Evolutionary conservation across 768 basidiomycete genomes (phyloP).

Genomic region (Basidioascus undulatus): DNA sequence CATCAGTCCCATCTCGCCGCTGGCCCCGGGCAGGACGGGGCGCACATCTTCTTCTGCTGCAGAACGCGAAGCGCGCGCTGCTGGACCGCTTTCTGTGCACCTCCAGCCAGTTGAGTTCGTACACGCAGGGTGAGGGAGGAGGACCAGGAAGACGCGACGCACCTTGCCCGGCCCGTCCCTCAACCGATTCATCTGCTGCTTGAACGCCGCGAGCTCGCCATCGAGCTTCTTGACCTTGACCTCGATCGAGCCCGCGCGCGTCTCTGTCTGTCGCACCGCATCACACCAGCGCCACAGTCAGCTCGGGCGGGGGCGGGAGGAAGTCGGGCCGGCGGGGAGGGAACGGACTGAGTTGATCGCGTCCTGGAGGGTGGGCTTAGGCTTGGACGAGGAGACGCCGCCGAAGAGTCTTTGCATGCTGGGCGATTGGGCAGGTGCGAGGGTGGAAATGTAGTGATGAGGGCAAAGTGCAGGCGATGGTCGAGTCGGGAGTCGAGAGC

Average conservation of each 20-base stretch:
- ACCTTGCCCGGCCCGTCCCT: conserved; percentile 90
- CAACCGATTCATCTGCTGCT: conserved; percentile 87
- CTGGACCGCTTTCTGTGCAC: conserved; percentile 54
- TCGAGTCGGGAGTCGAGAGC: too few relatives aligned
- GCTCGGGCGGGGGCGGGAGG: not conserved
- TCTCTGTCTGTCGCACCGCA: conserved; percentile 40
- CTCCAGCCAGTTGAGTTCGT: not conserved
- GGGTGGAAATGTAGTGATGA: too few relatives aligned
- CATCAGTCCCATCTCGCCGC: not conserved
- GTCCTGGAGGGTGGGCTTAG: conserved; percentile 65
- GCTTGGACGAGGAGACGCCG: conserved; percentile 26
- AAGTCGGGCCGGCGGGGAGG: not conserved
- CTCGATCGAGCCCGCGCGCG: conserved; percentile 63
- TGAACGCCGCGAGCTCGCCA: conserved; percentile 70
- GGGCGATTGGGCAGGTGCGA: not conserved
- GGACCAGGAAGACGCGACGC: conserved; percentile 7
- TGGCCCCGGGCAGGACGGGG: too few relatives aligned
- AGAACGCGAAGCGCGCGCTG: conserved; percentile 79
- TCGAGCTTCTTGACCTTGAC: conserved; percentile 94
- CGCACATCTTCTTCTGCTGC: conserved; percentile 71
- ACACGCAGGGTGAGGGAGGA: not conserved
- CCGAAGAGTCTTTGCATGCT: conserved; percentile 19
- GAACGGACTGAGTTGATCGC: conserved; percentile 54
- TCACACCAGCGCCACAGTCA: not conserved
- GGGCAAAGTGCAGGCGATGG: too few relatives aligned